Conservation (phyloP, 768 basidiomycete genomes). For the Naematelia encephala region DNA sequence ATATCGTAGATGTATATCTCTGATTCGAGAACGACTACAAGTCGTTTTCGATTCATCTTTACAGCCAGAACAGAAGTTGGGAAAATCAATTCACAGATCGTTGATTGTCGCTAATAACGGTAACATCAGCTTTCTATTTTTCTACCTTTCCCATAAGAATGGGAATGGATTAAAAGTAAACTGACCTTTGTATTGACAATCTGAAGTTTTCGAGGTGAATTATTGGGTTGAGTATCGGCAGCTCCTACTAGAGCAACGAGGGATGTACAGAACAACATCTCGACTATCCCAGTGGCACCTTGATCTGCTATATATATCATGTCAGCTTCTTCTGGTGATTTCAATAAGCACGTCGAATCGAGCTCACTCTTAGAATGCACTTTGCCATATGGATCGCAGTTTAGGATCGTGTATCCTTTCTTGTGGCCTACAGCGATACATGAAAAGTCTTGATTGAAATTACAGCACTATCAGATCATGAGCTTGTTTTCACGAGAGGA, state of each 20-base stretch:
- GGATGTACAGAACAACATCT: constrained; percentile 99
- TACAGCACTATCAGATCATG: constrained; percentile 52
- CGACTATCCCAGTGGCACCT: constrained; percentile 90
- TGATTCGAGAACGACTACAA: constrained; percentile 92
- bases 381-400: constrained; percentile 94
- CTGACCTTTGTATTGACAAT: constrained; percentile 97
- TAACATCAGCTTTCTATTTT: background rate
- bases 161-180: constrained; percentile 1
- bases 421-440: constrained; percentile 93
- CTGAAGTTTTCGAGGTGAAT: constrained; percentile 87
- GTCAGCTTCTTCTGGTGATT: background rate
- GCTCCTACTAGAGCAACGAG: constrained; percentile 95
- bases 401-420: constrained; percentile 94
- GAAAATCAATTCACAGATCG: constrained; percentile 97
- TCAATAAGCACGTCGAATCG: background rate
- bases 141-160: background rate
- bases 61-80: constrained; percentile 96
- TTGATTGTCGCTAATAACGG: constrained; percentile 79
- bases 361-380: constrained; percentile 90
- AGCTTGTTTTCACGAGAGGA: background rate
- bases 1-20: constrained; percentile 99
- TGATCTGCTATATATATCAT: constrained; percentile 60
- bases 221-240: constrained; percentile 76
- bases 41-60: constrained; percentile 92
- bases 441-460: constrained; percentile 98